Conservation (phyloP, 768 basidiomycete genomes). For the Sutorius australiensis region DNA sequence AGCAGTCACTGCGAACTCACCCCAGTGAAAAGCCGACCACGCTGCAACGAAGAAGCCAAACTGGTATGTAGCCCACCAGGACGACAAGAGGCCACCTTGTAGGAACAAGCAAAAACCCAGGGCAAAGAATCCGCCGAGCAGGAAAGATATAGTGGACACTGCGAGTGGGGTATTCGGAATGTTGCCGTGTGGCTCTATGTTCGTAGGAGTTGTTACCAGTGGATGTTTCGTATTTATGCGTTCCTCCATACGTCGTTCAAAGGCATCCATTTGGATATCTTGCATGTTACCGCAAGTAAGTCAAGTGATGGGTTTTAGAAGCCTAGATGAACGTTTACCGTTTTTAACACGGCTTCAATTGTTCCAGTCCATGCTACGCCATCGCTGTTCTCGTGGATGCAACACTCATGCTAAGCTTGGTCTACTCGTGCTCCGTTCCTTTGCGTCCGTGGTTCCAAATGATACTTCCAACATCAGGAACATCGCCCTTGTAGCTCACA, state of each 20-base stretch:
- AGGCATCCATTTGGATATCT: conserved; percentile 26
- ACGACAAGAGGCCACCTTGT: conserved; percentile 39
- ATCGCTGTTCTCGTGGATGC: conserved; percentile 10
- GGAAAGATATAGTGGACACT: conserved; percentile 73
- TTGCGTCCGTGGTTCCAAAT: conserved; percentile 23
- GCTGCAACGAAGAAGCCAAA: conserved; percentile 80
- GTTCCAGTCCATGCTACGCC: conserved; percentile 19
- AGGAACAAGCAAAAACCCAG: conserved; percentile 52
- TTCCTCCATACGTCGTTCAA: conserved; percentile 45
- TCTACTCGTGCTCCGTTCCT: conserved; percentile 12
- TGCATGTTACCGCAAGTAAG: conserved; percentile 24
- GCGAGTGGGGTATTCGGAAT: conserved; percentile 90
- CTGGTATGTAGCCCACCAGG: conserved; percentile 69
- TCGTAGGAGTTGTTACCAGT: conserved; percentile 53
- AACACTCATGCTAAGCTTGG: background rate
- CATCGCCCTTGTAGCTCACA: conserved; percentile 86
- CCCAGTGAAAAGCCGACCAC: conserved; percentile 89
- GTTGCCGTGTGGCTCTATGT: conserved; percentile 40
- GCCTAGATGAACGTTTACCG: conserved; percentile 5
- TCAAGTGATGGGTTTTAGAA: background rate
- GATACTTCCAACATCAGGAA: conserved; percentile 55
- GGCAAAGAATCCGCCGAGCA: conserved; percentile 72
- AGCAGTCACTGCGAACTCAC: conserved; percentile 92
- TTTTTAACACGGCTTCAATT: conserved; percentile 10
- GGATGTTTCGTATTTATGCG: conserved; percentile 36